Percentiles rank a stretch among this genome's conserved stretches.
Evolutionary conservation across 2,329 filamentous ascomycete genomes (phyloP).

Genomic region (Xylariales sp.): DNA sequence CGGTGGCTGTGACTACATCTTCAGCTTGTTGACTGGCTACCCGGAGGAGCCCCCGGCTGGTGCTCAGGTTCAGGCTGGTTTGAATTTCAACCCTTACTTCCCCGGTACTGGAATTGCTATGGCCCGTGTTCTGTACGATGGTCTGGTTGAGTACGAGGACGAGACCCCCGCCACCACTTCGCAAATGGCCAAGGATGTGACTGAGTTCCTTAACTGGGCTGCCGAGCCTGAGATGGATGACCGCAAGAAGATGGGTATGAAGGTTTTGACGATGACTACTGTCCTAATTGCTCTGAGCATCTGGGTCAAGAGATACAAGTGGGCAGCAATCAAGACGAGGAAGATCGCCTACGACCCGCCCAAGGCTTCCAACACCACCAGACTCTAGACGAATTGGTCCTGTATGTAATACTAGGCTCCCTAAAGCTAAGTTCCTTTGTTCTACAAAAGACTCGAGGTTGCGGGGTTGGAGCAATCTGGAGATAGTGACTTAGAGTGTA

Average conservation of each 20-base stretch:
- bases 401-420: slow-evolving; percentile 28
- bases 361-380: slow-evolving; percentile 42
- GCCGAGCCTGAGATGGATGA: slow-evolving; percentile 99
- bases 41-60: slow-evolving; percentile 93
- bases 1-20: slow-evolving; percentile 98
- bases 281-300: slow-evolving; percentile 82
- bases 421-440: slow-evolving; percentile 26
- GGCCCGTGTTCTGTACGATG: slow-evolving; percentile 97
- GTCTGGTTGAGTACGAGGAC: slow-evolving; percentile 96
- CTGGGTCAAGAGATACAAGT: slow-evolving; percentile 99
- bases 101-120: slow-evolving; percentile 98
- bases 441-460: slow-evolving; percentile 19
- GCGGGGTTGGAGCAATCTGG: slow-evolving; percentile 22
- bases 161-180: slow-evolving; percentile 90
- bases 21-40: slow-evolving; percentile 93
- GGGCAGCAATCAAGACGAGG: slow-evolving; percentile 90
- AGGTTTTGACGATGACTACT: slow-evolving; percentile 78
- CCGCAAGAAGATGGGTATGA: slow-evolving; percentile 99
- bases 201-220: slow-evolving; percentile 98
- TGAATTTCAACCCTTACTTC: slow-evolving; percentile 99
- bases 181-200: slow-evolving; percentile 99
- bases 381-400: slow-evolving; percentile 32
- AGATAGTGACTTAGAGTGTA: slow-evolving; percentile 34
- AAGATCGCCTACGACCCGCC: slow-evolving; percentile 89
- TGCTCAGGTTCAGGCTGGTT: slow-evolving; percentile 75